Base-by-base conservation (phyloP, 148 eudicot genomes). In the Rhododendron molle region DNA sequence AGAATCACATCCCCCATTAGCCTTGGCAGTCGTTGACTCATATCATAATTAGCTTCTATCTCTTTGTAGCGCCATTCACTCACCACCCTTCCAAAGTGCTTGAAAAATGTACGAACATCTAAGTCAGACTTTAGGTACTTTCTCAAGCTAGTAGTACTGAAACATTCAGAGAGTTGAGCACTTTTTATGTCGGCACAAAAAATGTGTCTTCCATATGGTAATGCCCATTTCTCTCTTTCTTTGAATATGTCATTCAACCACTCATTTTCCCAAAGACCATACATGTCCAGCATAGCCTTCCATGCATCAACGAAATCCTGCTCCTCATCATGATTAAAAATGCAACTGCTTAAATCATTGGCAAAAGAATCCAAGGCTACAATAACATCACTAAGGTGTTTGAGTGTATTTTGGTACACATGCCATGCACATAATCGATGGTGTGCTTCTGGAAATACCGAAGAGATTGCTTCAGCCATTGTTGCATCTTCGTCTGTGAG, bases 381-480 rank as follows among this genome's bases (percentile, higher is more conserved):
- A 86, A 26, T 76, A 46, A 21, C 81, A 8, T 86, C 56, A 11
- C 65, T 73, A 13, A 90, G 74, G 84, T 85, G 85, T 56, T 80
- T 85, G n/a, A 84, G 79, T 13, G 88, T 85, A 76, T 85, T 87
- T 76, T 85, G 83, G 67, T 81, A 73, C 54, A 89, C 84, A 54
- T 88, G 89, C 88, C 88, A 90, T 36, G 78, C 85, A 76, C 90
- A 90, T 32, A 87, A 52, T 7, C 86, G 87, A 84, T 90, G 91
- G 82, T 69, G 84, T 77, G 86, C 81, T 38, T 89, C 77, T 56
- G 89, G 91, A 36, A 86, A 81, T 40, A 85, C 78, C 2, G 21
- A 69, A 23, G 76, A 7, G 5, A 87, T 72, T 32, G 86, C 88
- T 46, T 76, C 84, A 43, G 88, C 87, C 82, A 88, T 84, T 47